Percentiles rank a stretch among this genome's conserved stretches.
Conservation (phyloP, 1,284 basidiomycete genomes). For the Taiwanofungus camphoratus region DNA sequence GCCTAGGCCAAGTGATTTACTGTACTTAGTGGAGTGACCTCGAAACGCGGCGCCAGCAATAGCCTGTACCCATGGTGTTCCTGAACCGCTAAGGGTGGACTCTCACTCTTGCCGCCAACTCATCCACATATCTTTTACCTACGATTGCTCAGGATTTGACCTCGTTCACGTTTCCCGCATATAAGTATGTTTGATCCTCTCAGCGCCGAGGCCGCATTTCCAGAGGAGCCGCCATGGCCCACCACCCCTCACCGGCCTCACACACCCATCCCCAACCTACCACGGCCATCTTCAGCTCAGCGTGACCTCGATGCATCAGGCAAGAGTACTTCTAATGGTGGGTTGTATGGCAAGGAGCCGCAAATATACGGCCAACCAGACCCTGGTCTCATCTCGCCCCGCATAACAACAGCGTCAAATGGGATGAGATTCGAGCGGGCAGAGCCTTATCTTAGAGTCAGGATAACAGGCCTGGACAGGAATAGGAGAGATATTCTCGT, state of each 20-base stretch:
- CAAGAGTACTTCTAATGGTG: conserved; percentile 18
- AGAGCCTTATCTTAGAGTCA: conserved; percentile 80
- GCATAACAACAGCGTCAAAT: conserved; percentile 55
- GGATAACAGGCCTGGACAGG: conserved; percentile 85
- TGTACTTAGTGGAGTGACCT: too few species aligned
- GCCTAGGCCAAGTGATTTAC: too few species aligned
- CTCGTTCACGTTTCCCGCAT: too few species aligned
- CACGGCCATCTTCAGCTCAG: conserved; percentile 30
- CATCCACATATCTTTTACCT: too few species aligned
- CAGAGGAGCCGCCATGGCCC: conserved; percentile 36
- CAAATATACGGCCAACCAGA: conserved; percentile 81
- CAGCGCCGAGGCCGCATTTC: conserved; percentile 28
- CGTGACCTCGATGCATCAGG: conserved; percentile 40
- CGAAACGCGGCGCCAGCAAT: too few species aligned
- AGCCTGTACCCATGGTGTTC: too few species aligned
- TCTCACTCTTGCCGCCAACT: too few species aligned
- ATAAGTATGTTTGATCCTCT: conserved; percentile 41
- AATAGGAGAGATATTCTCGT: conserved; percentile 90
- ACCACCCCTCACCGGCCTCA: conserved; percentile 37
- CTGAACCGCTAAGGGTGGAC: too few species aligned
- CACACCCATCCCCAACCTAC: conserved; percentile 36
- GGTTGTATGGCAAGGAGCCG: conserved; percentile 69
- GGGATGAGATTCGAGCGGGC: conserved; percentile 65
- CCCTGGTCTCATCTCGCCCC: conserved; percentile 72
- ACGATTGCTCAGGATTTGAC: too few species aligned